Conservation (phyloP, 2,329 filamentous ascomycete species). For the Colletotrichum sp. region DNA sequence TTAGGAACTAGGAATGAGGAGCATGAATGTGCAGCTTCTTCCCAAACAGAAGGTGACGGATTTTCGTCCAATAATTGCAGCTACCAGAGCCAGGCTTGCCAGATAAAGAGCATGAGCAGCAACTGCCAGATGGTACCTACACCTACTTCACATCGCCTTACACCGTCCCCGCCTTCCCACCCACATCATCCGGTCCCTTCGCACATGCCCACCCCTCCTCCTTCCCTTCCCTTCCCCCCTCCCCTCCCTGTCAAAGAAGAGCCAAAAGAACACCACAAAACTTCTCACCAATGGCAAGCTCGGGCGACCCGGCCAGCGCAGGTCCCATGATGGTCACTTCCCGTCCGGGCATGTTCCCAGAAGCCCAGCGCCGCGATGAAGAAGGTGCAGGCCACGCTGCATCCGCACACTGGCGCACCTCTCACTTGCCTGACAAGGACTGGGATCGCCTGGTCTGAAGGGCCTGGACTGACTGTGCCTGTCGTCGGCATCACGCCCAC, state of each 20-base stretch:
- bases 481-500: slow-evolving; percentile 6
- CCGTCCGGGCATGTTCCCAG: slow-evolving; percentile 14
- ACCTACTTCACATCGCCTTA: neutral
- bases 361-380: neutral
- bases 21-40: neutral
- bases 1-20: neutral
- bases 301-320: neutral
- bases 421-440: neutral
- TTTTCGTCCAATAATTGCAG: neutral
- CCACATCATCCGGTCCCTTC: slow-evolving; percentile 7
- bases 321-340: slow-evolving; percentile 11
- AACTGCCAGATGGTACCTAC: neutral
- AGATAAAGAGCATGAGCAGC: neutral
- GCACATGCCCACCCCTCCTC: neutral
- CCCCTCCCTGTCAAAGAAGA: neutral
- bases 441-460: slow-evolving; percentile 4
- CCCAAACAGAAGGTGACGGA: neutral
- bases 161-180: neutral
- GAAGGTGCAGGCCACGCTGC: neutral
- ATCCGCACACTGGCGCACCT: neutral
- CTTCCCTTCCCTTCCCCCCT: neutral
- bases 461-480: slow-evolving; percentile 16
- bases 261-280: neutral
- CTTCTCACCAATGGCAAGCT: slow-evolving; percentile 13
- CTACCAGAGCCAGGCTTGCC: neutral